Percentiles rank a stretch among this genome's conserved stretches.
Conservation (phyloP, 2,329 filamentous ascomycete species). For the Tolypocladium tropicale region DNA sequence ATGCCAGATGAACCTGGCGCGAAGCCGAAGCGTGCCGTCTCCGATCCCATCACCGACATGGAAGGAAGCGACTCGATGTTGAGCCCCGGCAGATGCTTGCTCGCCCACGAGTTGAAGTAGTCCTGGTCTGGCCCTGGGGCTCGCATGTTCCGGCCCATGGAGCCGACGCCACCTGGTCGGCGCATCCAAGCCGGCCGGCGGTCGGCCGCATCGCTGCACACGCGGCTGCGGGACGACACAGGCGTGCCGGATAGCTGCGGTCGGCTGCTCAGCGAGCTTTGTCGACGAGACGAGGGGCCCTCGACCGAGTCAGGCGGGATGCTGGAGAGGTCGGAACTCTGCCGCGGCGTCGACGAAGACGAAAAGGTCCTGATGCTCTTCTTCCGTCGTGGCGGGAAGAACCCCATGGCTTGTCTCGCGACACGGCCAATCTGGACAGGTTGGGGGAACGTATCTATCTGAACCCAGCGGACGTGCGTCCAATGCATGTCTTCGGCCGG, state of each 20-base stretch:
- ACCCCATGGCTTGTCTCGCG: conserved; percentile 70
- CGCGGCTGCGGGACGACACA: conserved; percentile 24
- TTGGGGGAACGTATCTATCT: conserved; percentile 56
- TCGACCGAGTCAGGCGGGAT: conserved; percentile 25
- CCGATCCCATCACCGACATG: conserved; percentile 53
- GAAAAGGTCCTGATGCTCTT: conserved; percentile 65
- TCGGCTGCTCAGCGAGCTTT: conserved; percentile 28
- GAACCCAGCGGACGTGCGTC: conserved; percentile 84
- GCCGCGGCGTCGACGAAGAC: conserved; percentile 54
- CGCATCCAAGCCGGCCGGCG: conserved; percentile 53
- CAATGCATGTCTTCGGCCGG: conserved; percentile 56
- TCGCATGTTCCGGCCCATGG: conserved; percentile 59
- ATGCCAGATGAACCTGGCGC: conserved; percentile 28
- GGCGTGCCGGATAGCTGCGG: conserved; percentile 22
- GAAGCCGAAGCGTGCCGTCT: conserved; percentile 49
- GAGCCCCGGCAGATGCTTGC: conserved; percentile 71
- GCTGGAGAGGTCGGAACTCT: conserved; percentile 51
- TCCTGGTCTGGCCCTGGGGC: conserved; percentile 77
- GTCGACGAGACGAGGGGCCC: conserved; percentile 27
- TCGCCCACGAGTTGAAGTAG: conserved; percentile 73
- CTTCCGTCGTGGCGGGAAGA: conserved; percentile 83
- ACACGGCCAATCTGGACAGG: conserved; percentile 82
- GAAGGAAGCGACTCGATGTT: conserved; percentile 59
- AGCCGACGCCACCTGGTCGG: conserved; percentile 81
- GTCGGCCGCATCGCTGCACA: conserved; percentile 28